Evolutionary conservation across 495 filamentous ascomycete genomes (phyloP), one percentile per base, ranked within the genome.

Genomic region (Pyrenula massariospora): DNA sequence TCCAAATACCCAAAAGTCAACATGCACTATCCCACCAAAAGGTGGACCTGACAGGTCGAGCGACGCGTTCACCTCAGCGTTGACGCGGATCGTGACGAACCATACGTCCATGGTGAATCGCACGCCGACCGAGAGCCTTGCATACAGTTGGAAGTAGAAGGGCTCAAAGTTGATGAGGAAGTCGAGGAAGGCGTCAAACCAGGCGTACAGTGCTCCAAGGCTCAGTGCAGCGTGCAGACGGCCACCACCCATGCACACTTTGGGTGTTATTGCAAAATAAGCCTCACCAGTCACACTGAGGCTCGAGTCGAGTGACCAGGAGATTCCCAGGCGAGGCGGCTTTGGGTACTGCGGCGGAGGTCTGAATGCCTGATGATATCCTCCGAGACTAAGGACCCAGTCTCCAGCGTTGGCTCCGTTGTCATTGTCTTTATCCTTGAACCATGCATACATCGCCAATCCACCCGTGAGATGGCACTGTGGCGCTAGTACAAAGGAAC

Each of bases 211-310:
- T 0, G 66, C 60, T 0, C 72, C 72, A 0, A 63, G 49, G 2
- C 24, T 24, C 11, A 77, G 56, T 0, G 56, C 24, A 0, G 64
- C 71, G 21, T 67, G 47, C 0, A 78, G 59, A 0, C 55, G 25
- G 0, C 69, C 75, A 1, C 78, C 78, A 19, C 59, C 75, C 79
- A 81, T 81, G 59, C 64, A 70, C 0, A 56, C 61, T 54, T 74
- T 74, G 10, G 77, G 77, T 1, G 77, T 81, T 50, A 82, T 73
- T 48, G 76, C 77, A 57, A 78, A 79, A 59, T 78, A 80, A 2
- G 71, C 69, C 52, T 73, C 49, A 0, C 77, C 78, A 1, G 48
- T 49, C 53, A 82, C 69, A 3, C 54, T 65, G 19, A 81, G 51
- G 1, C 25, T 22, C 5, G 53, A 49, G 25, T 60, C 67, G 15